Evolutionary conservation across 805 yeast species (phyloP).

Genomic region (Komagataella pseudopastoris): DNA sequence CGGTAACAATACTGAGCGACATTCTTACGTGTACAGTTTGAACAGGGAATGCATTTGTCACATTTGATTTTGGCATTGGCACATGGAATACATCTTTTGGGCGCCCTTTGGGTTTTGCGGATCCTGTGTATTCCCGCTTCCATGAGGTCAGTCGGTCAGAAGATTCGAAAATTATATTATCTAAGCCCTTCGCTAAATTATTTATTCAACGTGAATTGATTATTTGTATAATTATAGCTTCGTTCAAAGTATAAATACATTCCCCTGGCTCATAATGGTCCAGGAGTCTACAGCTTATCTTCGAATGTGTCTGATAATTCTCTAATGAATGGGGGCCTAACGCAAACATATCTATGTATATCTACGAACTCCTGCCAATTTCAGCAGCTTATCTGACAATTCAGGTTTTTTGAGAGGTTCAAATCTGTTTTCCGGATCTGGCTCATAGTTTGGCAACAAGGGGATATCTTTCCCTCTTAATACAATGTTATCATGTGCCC

Average conservation of each 20-base stretch:
- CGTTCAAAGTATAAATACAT: too few species aligned
- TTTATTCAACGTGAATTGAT: not conserved
- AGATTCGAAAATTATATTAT: too few species aligned
- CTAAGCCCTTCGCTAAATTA: not conserved
- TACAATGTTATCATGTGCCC: conserved; percentile 17
- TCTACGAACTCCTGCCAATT: conserved; percentile 13
- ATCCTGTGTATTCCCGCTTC: not conserved
- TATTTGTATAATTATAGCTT: too few species aligned
- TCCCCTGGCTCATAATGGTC: not conserved
- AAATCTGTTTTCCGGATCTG: conserved; percentile 11
- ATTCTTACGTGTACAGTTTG: not conserved
- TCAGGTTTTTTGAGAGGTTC: conserved; percentile 14
- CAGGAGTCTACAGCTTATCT: not conserved
- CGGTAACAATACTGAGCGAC: not conserved
- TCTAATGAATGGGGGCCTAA: not conserved
- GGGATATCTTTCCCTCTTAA: conserved; percentile 1
- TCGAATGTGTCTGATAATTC: too few species aligned
- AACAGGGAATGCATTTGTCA: not conserved
- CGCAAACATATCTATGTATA: not conserved
- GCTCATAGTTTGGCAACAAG: conserved; percentile 5
- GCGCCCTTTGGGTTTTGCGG: not conserved
- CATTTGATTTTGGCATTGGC: not conserved
- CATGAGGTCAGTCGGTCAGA: not conserved
- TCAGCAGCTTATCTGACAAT: conserved; percentile 12
- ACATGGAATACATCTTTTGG: not conserved